Evolutionary conservation across 1,139 yeast species (phyloP), one percentile per base, ranked within the genome.

Genomic region (Sugiyamaella neomexicana): DNA sequence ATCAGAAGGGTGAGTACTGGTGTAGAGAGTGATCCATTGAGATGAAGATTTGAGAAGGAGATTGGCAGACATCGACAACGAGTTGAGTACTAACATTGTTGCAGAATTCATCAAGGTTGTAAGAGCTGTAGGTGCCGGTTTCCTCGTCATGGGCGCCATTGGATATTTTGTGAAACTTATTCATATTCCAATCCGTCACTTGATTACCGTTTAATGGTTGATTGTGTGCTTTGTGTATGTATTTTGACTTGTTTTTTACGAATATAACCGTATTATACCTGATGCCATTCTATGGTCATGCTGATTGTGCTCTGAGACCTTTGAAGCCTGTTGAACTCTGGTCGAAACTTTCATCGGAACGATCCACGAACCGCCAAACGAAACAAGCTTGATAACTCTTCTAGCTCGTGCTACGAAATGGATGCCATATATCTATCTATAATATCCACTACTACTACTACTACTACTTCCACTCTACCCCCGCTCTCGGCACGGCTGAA

Each of bases 121-220:
- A 64, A 86, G 93, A 75, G 97, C 98, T 55, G 98, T 93, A 56
- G 98, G 98, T 67, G 80, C 90, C 63, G 99, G 99, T 65, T 93
- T 91, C 75, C 77, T 91, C 65, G 91, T 91, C 82, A 95, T 93
- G 93, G 99, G 99, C 68, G 87, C 89, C 67, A 95, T 93, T 67
- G 99, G 99, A 57, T 93, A 90, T 76, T 88, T 85, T 67, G 95
- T 93, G 75, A 93, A 93, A 77, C 81, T 91, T 70, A 75, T 91
- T 68, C 99, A 91, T 75, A 91, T 91, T 68, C 99, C 99, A 70
- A 90, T 91, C 77, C 87, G 98, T 78, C 95, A 90, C 76, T 83
- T 91, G 77, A 90, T 91, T 76, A 73, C 77, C 54, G 98, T 91
- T 64, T 91, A 80, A 56, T 13, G 40, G 16, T 9, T 9, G 34